phyloP scores from a whole-genome alignment of 2,329 filamentous ascomycete genomes.

The Monilinia vaccinii-corymbosi region DNA sequence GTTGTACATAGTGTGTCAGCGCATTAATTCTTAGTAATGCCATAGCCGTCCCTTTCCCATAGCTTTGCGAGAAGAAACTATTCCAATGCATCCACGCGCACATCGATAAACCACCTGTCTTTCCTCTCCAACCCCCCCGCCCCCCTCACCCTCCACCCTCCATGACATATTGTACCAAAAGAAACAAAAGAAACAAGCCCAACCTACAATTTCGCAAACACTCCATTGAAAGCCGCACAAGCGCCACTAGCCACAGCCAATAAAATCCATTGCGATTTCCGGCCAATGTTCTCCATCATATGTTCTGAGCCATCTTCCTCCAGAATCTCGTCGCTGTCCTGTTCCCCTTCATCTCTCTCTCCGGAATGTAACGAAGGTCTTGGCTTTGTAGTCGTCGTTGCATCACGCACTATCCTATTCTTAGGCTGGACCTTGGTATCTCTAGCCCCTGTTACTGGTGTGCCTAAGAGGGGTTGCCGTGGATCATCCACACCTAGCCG shows the following conservation, averaged over 20 bases:
- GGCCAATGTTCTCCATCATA: conserved; percentile 29
- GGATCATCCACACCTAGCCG: conserved; percentile 8
- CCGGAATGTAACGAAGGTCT: background rate
- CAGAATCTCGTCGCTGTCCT: background rate
- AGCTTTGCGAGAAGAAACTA: background rate
- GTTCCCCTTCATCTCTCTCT: conserved; percentile 4
- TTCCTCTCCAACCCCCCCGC: background rate
- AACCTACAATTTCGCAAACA: conserved; percentile 65
- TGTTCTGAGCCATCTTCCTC: background rate
- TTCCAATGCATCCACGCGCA: background rate
- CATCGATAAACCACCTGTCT: no score
- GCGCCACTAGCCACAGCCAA: conserved; percentile 65
- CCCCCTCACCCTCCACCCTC: background rate
- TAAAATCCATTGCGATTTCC: conserved; percentile 49
- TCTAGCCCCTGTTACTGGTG: conserved; percentile 4
- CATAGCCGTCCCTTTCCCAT: background rate
- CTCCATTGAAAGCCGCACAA: conserved; percentile 70
- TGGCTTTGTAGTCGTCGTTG: background rate
- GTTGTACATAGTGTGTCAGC: conserved; percentile 10
- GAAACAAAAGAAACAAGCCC: background rate
- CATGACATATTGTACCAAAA: background rate
- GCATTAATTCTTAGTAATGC: background rate
- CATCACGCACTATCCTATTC: background rate
- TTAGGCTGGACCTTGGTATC: background rate
- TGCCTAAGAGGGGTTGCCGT: conserved; percentile 12